Evolutionary conservation across 192 early-diverging fungal genomes (phyloP), one percentile per base, ranked within the genome.

Genomic region (Hyaloraphidium curvatum): DNA sequence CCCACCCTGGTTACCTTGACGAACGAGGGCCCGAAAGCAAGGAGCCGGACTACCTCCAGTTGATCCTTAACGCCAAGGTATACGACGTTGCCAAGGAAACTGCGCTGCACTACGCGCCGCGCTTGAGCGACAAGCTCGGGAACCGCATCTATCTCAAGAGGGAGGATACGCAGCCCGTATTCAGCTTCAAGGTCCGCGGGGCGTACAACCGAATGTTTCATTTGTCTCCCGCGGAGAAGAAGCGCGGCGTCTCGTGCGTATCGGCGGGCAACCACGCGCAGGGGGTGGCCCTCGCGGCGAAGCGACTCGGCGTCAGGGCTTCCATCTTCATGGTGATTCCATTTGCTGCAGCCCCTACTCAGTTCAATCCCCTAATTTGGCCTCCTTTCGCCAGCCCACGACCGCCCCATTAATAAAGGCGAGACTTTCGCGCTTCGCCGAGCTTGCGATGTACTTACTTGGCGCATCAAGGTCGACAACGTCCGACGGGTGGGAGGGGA

Each of bases 271-370:
- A 55, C 28, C 54, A 55, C 28, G 54, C 54, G 13, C 53, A 75
- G 57, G 73, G 73, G 2, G 71, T 74, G 14, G 71, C 73, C 1
- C 58, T 75, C 19, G 70, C 73, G 14, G 70, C 73, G 0, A 28
- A 63, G 28, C 75, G 69, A 56, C 55, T 75, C 13, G 66, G 66
- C 0, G 66, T 75, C 31, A 57, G 55, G 28, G 56, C 54, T 14
- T 64, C 72, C 21, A 67, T 67, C 22, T 61, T 67, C 40, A 74
- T 75, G 72, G 72, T 72, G 5, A 70, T n/a, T n/a, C n/a, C n/a
- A n/a, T n/a, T n/a, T n/a, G n/a, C n/a, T n/a, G n/a, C n/a, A n/a
- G n/a, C n/a, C n/a, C n/a, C n/a, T n/a, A n/a, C n/a, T n/a, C n/a
- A n/a, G n/a, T n/a, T n/a, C n/a, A n/a, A n/a, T n/a, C n/a, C n/a